phyloP scores from a whole-genome alignment of 106 monocot genomes.

The Dendrobium nobile region DNA sequence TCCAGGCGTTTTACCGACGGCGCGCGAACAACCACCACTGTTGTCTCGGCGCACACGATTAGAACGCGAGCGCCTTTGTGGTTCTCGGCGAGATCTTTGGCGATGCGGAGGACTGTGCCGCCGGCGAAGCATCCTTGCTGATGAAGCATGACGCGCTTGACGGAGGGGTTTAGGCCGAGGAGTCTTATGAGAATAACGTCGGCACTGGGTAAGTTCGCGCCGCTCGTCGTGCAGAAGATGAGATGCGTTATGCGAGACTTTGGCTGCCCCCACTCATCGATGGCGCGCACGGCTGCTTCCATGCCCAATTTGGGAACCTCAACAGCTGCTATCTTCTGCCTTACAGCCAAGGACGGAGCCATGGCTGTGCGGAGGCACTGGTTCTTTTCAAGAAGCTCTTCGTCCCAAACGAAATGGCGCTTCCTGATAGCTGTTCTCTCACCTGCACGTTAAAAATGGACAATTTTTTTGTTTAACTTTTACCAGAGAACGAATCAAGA shows the following conservation, averaged over 20 bases:
- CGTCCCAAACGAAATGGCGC: not conserved
- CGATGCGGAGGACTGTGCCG: conserved; percentile 12
- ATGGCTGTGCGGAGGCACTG: not conserved
- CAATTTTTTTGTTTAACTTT: not conserved
- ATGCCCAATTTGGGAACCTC: conserved; percentile 8
- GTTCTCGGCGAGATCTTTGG: conserved; percentile 9
- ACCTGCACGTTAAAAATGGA: not conserved
- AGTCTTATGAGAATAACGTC: conserved; percentile 6
- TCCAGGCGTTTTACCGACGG: conserved; percentile 3
- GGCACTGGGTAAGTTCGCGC: conserved; percentile 6
- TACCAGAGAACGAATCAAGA: too few relatives aligned
- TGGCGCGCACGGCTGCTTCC: not conserved
- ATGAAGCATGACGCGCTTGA: conserved; percentile 14
- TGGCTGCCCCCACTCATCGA: conserved; percentile 9
- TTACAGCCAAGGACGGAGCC: conserved; percentile 9
- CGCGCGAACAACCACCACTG: not conserved
- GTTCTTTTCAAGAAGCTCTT: not conserved
- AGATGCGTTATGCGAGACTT: conserved; percentile 7
- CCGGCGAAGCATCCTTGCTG: not conserved
- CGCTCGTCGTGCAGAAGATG: conserved; percentile 11
- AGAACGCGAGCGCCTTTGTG: conserved; percentile 8
- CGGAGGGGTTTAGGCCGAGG: conserved; percentile 2
- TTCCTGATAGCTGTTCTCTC: not conserved
- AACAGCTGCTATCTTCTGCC: not conserved
- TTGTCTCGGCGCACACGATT: conserved; percentile 1